A percentile compares a stretch with the other conserved stretches of the same genome.
Evolutionary conservation across 345 rosid genomes (phyloP).

Genomic region (Corymbia maculata): DNA sequence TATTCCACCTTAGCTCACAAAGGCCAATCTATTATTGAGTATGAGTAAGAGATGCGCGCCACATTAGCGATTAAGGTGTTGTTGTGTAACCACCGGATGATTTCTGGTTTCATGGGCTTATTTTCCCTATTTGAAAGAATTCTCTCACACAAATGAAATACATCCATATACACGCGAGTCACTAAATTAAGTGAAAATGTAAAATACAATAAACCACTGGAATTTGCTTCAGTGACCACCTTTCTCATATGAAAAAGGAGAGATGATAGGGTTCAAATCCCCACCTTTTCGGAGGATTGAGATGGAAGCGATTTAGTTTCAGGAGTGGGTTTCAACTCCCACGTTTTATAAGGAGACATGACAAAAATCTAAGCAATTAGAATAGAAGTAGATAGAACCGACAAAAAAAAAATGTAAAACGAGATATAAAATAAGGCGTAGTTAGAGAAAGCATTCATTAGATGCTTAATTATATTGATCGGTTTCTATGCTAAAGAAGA

Average conservation of each 20-base stretch:
- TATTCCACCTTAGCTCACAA: not conserved
- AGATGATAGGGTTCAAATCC: no score
- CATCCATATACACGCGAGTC: not conserved
- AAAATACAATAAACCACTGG: not conserved
- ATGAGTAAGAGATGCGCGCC: not conserved
- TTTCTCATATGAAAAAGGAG: no score
- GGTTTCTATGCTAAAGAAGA: not conserved
- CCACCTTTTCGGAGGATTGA: no score
- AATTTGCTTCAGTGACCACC: no score
- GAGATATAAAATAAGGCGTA: not conserved
- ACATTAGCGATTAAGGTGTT: not conserved
- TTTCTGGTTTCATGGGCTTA: not conserved
- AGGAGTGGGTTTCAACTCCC: no score
- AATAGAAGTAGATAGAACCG: no score
- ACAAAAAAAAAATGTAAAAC: not conserved
- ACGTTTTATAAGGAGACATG: no score
- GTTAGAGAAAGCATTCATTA: not conserved
- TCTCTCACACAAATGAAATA: not conserved
- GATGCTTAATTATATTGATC: not conserved
- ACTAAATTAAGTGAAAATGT: not conserved
- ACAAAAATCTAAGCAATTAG: no score
- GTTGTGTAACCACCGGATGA: not conserved
- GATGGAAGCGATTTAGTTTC: no score
- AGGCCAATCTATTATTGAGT: no score
- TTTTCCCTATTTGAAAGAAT: not conserved